These are phyloP conservation scores for Diaporthe aspalathi DNA, from an alignment of 2,329 filamentous ascomycete genomes.

Conservation along the genomic window DNA sequence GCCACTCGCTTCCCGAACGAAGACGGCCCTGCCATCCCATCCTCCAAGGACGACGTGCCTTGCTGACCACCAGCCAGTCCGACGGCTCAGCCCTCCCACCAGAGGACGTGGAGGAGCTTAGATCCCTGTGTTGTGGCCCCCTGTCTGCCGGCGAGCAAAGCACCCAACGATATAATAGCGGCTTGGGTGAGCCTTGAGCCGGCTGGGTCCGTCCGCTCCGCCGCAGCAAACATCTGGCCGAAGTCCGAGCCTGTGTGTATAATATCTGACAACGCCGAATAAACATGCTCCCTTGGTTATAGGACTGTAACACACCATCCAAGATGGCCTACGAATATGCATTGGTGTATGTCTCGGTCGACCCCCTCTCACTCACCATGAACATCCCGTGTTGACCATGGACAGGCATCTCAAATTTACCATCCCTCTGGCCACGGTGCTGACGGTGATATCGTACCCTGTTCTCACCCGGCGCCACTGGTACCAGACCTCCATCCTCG, in stretches of 20 bases:
- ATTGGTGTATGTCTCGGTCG: conserved; percentile 39
- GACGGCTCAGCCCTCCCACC: background rate
- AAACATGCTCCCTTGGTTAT: conserved; percentile 28
- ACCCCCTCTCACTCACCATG: background rate
- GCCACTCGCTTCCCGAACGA: background rate
- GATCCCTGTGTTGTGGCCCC: background rate
- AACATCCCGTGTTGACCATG: background rate
- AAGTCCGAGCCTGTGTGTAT: conserved; percentile 7
- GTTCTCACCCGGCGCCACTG: conserved; percentile 71
- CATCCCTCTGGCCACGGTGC: conserved; percentile 69
- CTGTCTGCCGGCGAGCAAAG: background rate
- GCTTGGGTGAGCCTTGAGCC: background rate
- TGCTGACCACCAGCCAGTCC: background rate
- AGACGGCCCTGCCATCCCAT: background rate
- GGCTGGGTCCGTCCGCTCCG: background rate
- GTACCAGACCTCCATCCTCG: conserved; percentile 71
- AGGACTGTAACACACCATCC: background rate
- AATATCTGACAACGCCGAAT: background rate
- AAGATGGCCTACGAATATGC: conserved; percentile 44
- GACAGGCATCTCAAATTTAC: conserved; percentile 74
- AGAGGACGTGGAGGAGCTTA: background rate
- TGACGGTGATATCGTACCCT: conserved; percentile 70
- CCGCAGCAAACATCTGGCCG: background rate
- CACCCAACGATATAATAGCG: background rate
- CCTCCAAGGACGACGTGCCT: background rate